Evolutionary conservation across 2,329 filamentous ascomycete genomes (phyloP).

Genomic region (Monosporascus sp.): DNA sequence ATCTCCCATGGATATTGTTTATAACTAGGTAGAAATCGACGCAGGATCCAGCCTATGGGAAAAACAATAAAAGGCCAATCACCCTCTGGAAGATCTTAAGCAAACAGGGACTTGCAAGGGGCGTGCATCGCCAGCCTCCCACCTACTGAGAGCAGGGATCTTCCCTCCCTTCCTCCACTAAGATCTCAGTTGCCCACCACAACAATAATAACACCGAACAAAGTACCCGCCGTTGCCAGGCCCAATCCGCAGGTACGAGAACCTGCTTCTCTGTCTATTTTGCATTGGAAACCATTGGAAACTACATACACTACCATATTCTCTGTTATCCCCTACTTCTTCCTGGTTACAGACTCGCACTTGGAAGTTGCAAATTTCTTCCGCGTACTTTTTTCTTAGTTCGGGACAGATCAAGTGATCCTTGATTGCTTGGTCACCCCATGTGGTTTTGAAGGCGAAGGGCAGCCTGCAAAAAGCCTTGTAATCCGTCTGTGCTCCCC

Average conservation of each 20-base stretch:
- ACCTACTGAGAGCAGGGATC: constrained; percentile 11
- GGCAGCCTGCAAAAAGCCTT: constrained; percentile 6
- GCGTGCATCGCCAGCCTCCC: background rate
- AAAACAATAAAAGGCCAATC: background rate
- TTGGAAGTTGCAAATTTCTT: background rate
- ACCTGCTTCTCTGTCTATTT: background rate
- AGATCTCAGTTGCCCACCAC: constrained; percentile 19
- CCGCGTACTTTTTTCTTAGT: background rate
- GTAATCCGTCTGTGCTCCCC: constrained; percentile 2
- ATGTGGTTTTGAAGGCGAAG: background rate
- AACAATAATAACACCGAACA: constrained; percentile 12
- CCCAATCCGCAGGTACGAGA: background rate
- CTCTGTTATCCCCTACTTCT: background rate
- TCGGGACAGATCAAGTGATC: background rate
- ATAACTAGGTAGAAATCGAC: background rate
- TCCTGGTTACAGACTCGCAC: background rate
- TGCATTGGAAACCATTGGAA: background rate
- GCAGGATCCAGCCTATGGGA: background rate
- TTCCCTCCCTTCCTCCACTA: constrained; percentile 12
- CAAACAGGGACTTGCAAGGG: background rate
- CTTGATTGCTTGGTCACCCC: background rate
- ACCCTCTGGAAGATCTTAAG: background rate
- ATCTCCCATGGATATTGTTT: too few relatives aligned
- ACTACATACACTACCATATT: background rate
- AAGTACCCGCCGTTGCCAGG: background rate